Percentiles rank a stretch among this genome's conserved stretches.
phyloP scores from a whole-genome alignment of 352 stramenopile species.

The Globisporangium echinulatum region DNA sequence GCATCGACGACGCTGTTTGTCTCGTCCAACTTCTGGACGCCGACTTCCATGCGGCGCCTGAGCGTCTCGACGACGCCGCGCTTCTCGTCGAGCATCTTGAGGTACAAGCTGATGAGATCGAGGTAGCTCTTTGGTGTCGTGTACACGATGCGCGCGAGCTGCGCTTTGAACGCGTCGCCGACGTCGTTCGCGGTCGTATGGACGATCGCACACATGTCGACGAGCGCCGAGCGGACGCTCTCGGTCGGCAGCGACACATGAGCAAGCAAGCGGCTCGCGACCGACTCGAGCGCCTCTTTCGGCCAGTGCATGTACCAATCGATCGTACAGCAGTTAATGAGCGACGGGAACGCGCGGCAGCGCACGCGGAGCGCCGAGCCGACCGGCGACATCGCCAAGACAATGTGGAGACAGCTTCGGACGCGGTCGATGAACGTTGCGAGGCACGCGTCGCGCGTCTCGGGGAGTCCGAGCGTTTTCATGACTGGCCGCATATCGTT shows the following conservation, averaged over 20 bases:
- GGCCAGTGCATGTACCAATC: slow-evolving; percentile 96
- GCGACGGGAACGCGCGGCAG: slow-evolving; percentile 91
- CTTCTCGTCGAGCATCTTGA: slow-evolving; percentile 89
- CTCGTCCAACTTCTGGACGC: slow-evolving; percentile 92
- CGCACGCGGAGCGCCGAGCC: slow-evolving; percentile 88
- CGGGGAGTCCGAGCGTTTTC: slow-evolving; percentile 81
- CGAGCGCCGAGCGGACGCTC: slow-evolving; percentile 62
- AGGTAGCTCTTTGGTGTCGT: slow-evolving; percentile 96
- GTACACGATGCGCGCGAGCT: slow-evolving; percentile 91
- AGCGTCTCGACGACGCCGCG: slow-evolving; percentile 76
- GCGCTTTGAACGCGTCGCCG: slow-evolving; percentile 81
- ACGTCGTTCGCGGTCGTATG: slow-evolving; percentile 90
- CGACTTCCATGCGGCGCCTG: slow-evolving; percentile 87
- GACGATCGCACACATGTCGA: slow-evolving; percentile 90
- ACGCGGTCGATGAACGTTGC: slow-evolving; percentile 88
- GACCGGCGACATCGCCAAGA: slow-evolving; percentile 93
- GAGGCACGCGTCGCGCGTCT: slow-evolving; percentile 90
- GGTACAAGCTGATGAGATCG: slow-evolving; percentile 93
- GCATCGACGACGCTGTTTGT: slow-evolving; percentile 93
- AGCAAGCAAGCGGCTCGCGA: slow-evolving; percentile 84
- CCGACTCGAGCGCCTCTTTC: slow-evolving; percentile 85
- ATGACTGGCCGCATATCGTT: slow-evolving; percentile 90
- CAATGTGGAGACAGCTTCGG: slow-evolving; percentile 91
- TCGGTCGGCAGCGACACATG: slow-evolving; percentile 75
- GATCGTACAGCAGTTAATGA: slow-evolving; percentile 96